Conservation (phyloP, 768 basidiomycete species). For the Trametopsis cervina region DNA sequence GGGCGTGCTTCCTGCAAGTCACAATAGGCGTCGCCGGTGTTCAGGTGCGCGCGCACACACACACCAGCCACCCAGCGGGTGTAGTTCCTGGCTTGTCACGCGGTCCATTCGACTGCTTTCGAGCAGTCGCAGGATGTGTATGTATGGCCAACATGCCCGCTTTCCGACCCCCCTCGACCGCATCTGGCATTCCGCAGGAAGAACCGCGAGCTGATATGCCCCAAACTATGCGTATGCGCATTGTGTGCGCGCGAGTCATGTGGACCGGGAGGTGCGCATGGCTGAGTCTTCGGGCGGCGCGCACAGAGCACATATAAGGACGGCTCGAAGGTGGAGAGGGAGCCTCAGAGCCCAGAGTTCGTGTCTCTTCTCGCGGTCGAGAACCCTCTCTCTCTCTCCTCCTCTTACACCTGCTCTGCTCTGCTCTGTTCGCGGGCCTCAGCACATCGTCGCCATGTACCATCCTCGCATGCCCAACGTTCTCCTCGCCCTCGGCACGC, state of each 20-base stretch:
- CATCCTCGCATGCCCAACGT: conserved; percentile 4
- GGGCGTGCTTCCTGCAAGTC: not conserved
- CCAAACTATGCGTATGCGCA: not conserved
- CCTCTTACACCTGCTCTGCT: not conserved
- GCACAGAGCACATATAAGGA: too few relatives aligned
- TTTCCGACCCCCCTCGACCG: not conserved
- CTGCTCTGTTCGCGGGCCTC: too few relatives aligned
- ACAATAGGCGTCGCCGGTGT: not conserved
- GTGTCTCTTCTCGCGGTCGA: not conserved
- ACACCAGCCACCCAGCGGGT: not conserved
- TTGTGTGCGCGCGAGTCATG: too few relatives aligned
- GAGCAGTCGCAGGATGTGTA: not conserved
- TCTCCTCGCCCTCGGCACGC: conserved; percentile 7
- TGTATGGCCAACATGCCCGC: not conserved
- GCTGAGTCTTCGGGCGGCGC: too few relatives aligned
- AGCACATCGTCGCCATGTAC: conserved; percentile 4
- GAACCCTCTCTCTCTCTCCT: not conserved
- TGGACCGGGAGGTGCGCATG: too few relatives aligned
- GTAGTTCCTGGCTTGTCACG: too few relatives aligned
- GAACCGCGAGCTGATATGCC: not conserved
- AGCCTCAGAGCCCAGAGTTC: not conserved
- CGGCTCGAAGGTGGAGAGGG: too few relatives aligned
- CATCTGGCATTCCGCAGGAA: not conserved
- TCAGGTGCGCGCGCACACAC: not conserved
- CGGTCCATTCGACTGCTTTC: too few relatives aligned